Conservation (phyloP, 805 yeast species). For the Priceomyces fermenticarens region DNA sequence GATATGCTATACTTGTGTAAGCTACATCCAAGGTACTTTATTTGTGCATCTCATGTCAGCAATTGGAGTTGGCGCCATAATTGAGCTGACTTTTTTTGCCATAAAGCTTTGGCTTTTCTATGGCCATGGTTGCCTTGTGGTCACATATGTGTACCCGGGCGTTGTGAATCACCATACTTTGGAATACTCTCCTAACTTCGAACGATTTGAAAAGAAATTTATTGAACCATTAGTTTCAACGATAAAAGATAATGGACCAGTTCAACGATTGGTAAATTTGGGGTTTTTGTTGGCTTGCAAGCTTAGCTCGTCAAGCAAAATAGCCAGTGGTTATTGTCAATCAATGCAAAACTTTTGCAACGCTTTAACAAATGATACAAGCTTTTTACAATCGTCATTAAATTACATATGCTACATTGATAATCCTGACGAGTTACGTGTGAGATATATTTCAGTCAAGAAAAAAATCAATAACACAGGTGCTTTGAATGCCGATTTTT, state of each 20-base stretch:
- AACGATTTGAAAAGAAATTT: constrained; percentile 11
- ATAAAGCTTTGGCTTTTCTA: constrained; percentile 21
- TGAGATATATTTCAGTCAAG: background rate
- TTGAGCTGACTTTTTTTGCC: constrained; percentile 6
- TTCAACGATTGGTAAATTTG: background rate
- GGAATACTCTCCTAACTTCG: constrained; percentile 4
- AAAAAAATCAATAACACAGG: background rate
- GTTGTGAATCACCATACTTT: constrained; percentile 4
- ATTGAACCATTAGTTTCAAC: constrained; percentile 12
- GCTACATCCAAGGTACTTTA: constrained; percentile 10
- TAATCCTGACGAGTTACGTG: constrained; percentile 5
- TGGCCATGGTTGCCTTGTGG: constrained; percentile 22
- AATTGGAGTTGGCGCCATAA: constrained; percentile 5
- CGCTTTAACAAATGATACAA: constrained; percentile 5
- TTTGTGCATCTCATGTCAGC: constrained; percentile 9
- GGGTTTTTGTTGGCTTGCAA: background rate
- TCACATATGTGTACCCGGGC: constrained; percentile 14
- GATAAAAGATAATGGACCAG: background rate
- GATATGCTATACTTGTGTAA: constrained; percentile 16
- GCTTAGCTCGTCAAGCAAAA: background rate
- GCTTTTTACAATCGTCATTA: constrained; percentile 14
- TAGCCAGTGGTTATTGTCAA: background rate
- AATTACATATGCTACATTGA: constrained; percentile 17
- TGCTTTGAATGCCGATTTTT: too few species aligned
- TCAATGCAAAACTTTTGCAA: background rate